A percentile compares a stretch with the other conserved stretches of the same genome.
phyloP scores from a whole-genome alignment of 768 basidiomycete species.

The Cubamyces lactineus region DNA sequence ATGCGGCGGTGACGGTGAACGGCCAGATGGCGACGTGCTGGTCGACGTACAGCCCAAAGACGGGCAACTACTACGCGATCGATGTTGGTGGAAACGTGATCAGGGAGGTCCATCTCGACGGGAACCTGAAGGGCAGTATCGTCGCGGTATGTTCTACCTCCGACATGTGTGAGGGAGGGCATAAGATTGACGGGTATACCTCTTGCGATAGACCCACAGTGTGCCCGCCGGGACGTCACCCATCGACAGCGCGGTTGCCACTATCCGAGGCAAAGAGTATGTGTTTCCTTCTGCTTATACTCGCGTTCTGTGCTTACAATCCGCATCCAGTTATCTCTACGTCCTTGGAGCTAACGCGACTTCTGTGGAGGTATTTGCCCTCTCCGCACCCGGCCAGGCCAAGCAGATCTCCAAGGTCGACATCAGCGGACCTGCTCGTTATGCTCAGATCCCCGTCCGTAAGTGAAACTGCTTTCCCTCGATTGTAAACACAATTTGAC shows the following conservation, averaged over 20 bases:
- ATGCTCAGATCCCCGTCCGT: slow-evolving; percentile 40
- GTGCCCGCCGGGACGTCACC: slow-evolving; percentile 23
- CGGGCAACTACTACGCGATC: slow-evolving; percentile 36
- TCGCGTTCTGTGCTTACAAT: no score
- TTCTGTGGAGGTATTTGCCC: slow-evolving; percentile 42
- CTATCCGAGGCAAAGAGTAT: slow-evolving; percentile 35
- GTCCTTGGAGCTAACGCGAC: slow-evolving; percentile 43
- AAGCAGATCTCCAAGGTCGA: slow-evolving; percentile 37
- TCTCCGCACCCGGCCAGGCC: slow-evolving; percentile 43
- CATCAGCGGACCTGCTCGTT: slow-evolving; percentile 36
- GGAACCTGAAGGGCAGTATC: slow-evolving; percentile 46
- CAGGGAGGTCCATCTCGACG: slow-evolving; percentile 50
- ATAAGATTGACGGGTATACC: background rate
- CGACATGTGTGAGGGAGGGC: no score
- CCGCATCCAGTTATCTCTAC: slow-evolving; percentile 43
- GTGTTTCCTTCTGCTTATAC: slow-evolving; percentile 14
- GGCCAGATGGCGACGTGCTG: slow-evolving; percentile 38
- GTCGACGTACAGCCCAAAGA: slow-evolving; percentile 32
- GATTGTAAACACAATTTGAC: background rate
- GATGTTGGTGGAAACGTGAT: slow-evolving; percentile 32
- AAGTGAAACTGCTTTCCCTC: slow-evolving; percentile 18
- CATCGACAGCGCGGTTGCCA: slow-evolving; percentile 35
- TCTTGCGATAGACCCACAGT: slow-evolving; percentile 22
- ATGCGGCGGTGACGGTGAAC: slow-evolving; percentile 23
- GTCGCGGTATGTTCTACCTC: slow-evolving; percentile 40